Conservation (phyloP, 1,139 yeast genomes). For the Hemisphaericaspora lyxosophila region DNA sequence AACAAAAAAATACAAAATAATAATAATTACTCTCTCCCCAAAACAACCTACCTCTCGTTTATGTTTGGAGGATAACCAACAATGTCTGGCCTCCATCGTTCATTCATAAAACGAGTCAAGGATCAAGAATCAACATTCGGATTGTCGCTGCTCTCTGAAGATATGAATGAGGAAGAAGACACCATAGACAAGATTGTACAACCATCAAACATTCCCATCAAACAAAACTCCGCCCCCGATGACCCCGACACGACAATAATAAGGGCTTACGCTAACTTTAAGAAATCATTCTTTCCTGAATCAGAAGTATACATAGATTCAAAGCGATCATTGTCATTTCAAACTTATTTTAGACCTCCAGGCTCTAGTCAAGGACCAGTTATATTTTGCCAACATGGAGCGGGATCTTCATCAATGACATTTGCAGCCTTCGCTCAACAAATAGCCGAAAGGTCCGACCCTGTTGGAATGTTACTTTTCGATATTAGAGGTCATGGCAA, state of each 20-base stretch:
- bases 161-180: conserved; percentile 5
- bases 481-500: conserved; percentile 87
- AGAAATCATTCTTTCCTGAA: conserved; percentile 21
- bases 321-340: conserved; percentile 30
- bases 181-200: background rate
- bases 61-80: no score
- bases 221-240: background rate
- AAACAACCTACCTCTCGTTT: no score
- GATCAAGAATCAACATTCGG: conserved; percentile 41
- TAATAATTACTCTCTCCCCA: no score
- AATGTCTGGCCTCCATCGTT: conserved; percentile 48
- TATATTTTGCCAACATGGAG: conserved; percentile 86
- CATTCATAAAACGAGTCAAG: conserved; percentile 38
- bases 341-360: conserved; percentile 64
- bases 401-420: conserved; percentile 84
- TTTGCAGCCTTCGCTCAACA: conserved; percentile 56
- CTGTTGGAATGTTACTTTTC: conserved; percentile 59
- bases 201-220: background rate
- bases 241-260: conserved; percentile 7
- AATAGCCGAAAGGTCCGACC: conserved; percentile 21
- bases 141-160: conserved; percentile 32
- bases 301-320: conserved; percentile 7
- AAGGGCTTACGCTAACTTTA: conserved; percentile 13
- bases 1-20: no score
- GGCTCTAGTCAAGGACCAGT: conserved; percentile 44